These are phyloP conservation scores for Epicoccum sorghinum DNA, from an alignment of 2,329 filamentous ascomycete species.

Conservation along the genomic window DNA sequence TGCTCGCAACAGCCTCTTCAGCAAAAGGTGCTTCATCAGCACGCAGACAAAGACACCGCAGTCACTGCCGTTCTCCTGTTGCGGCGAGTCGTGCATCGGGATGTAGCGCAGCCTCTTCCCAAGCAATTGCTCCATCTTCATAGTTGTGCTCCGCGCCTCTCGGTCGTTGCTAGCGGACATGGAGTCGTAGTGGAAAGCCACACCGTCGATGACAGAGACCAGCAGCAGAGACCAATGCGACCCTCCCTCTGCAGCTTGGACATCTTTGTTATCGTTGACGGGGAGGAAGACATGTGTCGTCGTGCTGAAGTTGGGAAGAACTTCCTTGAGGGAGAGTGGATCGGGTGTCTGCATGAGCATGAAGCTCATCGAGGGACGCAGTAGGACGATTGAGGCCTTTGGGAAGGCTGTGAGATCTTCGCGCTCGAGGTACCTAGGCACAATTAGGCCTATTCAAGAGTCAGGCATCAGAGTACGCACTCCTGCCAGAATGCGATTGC, in stretches of 20 bases:
- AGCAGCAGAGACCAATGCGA: conserved; percentile 94
- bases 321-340: conserved; percentile 63
- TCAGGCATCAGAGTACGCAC: conserved; percentile 52
- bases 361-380: conserved; percentile 91
- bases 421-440: conserved; percentile 76
- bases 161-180: conserved; percentile 75
- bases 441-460: conserved; percentile 4
- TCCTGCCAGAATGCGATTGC: conserved; percentile 99
- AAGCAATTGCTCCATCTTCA: conserved; percentile 73
- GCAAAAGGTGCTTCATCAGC: conserved; percentile 89
- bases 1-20: conserved; percentile 80
- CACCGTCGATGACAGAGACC: conserved; percentile 83
- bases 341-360: conserved; percentile 78
- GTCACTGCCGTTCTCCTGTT: conserved; percentile 91
- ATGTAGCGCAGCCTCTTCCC: conserved; percentile 73
- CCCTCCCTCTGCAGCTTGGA: conserved; percentile 86
- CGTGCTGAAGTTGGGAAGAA: conserved; percentile 78
- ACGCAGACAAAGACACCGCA: conserved; percentile 97
- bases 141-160: conserved; percentile 72
- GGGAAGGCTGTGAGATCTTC: conserved; percentile 83
- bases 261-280: conserved; percentile 83
- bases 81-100: conserved; percentile 82
- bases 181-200: conserved; percentile 97
- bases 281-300: conserved; percentile 95
- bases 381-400: conserved; percentile 83